These are phyloP conservation scores for Mrakia blollopis DNA, from an alignment of 768 basidiomycete species.

Conservation along the genomic window DNA sequence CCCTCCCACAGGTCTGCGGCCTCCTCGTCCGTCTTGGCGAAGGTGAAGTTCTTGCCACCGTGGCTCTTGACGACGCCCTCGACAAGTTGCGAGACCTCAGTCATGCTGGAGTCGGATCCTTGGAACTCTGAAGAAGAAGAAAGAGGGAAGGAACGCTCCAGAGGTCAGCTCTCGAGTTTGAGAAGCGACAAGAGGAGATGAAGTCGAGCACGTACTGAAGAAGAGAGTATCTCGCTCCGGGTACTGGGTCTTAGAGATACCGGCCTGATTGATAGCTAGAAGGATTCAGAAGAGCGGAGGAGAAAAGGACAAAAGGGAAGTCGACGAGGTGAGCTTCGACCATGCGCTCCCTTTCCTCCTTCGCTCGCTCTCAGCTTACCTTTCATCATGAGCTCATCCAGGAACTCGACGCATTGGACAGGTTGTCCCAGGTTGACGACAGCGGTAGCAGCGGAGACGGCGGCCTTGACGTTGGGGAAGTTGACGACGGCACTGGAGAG, in stretches of 20 bases:
- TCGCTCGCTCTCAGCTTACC: not conserved
- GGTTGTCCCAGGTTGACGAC: constrained; percentile 45
- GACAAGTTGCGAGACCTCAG: constrained; percentile 57
- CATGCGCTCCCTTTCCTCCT: no score
- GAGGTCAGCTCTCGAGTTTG: not conserved
- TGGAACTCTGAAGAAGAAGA: constrained; percentile 28
- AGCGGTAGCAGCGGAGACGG: constrained; percentile 75
- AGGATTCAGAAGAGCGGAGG: no score
- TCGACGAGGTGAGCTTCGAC: no score
- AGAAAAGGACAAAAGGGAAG: not conserved
- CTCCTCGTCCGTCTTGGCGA: constrained; percentile 59
- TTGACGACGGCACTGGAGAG: constrained; percentile 64
- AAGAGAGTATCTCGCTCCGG: constrained; percentile 75
- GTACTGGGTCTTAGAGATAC: constrained; percentile 45
- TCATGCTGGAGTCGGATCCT: constrained; percentile 51
- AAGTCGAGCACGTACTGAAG: constrained; percentile 51
- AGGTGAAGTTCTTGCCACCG: constrained; percentile 62
- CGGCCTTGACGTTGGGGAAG: constrained; percentile 71
- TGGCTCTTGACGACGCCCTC: constrained; percentile 62
- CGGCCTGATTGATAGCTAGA: constrained; percentile 23
- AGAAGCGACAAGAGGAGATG: constrained; percentile 49
- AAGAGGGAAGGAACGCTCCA: no score
- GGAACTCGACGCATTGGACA: constrained; percentile 46
- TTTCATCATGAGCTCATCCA: constrained; percentile 55
- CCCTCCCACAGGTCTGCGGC: constrained; percentile 76